A percentile compares a stretch with the other conserved stretches of the same genome.
Conservation (phyloP, 2,329 filamentous ascomycete species). For the Amauroascus verrucosus region DNA sequence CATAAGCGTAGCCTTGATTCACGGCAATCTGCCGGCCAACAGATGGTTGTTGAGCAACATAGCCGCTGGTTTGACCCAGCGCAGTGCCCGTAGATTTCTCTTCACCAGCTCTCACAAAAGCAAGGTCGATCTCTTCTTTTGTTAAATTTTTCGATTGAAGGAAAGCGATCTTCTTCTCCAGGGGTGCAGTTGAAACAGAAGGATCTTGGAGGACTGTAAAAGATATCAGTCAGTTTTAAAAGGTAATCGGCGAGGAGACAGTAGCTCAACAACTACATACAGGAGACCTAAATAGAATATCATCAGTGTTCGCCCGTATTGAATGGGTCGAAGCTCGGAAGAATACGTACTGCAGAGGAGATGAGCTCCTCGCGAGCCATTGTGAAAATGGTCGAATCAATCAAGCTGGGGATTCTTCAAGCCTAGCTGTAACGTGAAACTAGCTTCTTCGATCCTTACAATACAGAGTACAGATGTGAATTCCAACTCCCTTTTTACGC, state of each 20-base stretch:
- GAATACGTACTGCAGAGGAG: constrained; percentile 58
- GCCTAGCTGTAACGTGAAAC: not conserved
- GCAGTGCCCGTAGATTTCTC: constrained; percentile 40
- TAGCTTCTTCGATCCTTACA: too few species aligned
- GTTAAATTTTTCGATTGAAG: constrained; percentile 95
- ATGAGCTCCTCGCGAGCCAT: constrained; percentile 92
- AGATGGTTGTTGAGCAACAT: constrained; percentile 34
- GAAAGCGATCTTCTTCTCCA: constrained; percentile 88
- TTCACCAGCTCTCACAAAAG: constrained; percentile 64
- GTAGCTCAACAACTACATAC: constrained; percentile 29
- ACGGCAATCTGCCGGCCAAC: constrained; percentile 34
- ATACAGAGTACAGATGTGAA: too few species aligned
- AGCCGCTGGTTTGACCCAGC: constrained; percentile 38
- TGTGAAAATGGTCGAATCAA: constrained; percentile 37
- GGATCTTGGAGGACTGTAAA: constrained; percentile 79
- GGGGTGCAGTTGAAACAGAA: constrained; percentile 74
- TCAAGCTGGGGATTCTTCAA: not conserved
- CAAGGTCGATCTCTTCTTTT: constrained; percentile 82
- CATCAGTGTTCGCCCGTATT: constrained; percentile 20
- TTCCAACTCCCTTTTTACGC: not conserved
- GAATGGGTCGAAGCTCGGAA: constrained; percentile 20
- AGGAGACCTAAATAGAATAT: constrained; percentile 37
- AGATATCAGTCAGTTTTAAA: not conserved
- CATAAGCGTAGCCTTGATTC: constrained; percentile 40
- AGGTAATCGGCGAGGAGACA: not conserved